Evolutionary conservation across 345 rosid genomes (phyloP).

Genomic region (Melastoma malabathricum): DNA sequence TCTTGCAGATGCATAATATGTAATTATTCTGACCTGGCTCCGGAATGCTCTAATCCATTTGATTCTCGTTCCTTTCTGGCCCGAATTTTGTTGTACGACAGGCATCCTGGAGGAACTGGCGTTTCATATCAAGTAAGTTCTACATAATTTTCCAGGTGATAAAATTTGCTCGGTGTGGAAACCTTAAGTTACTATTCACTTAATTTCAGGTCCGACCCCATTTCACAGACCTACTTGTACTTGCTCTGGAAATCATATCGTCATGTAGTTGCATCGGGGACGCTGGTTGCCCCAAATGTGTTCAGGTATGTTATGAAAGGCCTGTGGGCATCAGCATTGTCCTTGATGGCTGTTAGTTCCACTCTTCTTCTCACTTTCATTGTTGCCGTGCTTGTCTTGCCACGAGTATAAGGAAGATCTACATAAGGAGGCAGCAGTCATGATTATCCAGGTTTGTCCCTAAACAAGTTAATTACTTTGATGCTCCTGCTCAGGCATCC

Average conservation of each 20-base stretch:
- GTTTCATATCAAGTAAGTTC: slow-evolving; percentile 54
- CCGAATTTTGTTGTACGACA: slow-evolving; percentile 79
- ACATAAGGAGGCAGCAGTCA: slow-evolving; percentile 68
- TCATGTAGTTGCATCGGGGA: slow-evolving; percentile 48
- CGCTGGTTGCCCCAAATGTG: slow-evolving; percentile 72
- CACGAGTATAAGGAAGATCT: slow-evolving; percentile 63
- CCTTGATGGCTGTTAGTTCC: background rate
- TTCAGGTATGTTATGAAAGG: slow-evolving; percentile 34
- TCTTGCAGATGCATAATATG: slow-evolving; percentile 50
- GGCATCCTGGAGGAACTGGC: slow-evolving; percentile 91
- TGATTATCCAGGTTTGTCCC: slow-evolving; percentile 47
- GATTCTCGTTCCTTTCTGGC: slow-evolving; percentile 44
- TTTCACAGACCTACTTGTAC: slow-evolving; percentile 52
- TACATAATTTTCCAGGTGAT: background rate
- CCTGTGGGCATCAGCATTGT: background rate
- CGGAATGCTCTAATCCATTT: slow-evolving; percentile 69
- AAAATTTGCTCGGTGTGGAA: background rate
- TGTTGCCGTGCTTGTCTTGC: slow-evolving; percentile 47
- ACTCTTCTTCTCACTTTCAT: background rate
- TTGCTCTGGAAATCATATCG: slow-evolving; percentile 61
- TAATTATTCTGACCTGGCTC: slow-evolving; percentile 80
- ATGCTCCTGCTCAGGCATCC: background rate
- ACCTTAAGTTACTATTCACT: background rate
- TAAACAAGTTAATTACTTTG: background rate
- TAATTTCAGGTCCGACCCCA: slow-evolving; percentile 48